Evolutionary conservation across 2,329 filamentous ascomycete species (phyloP).

Genomic region (Phyllosticta citriasiana): DNA sequence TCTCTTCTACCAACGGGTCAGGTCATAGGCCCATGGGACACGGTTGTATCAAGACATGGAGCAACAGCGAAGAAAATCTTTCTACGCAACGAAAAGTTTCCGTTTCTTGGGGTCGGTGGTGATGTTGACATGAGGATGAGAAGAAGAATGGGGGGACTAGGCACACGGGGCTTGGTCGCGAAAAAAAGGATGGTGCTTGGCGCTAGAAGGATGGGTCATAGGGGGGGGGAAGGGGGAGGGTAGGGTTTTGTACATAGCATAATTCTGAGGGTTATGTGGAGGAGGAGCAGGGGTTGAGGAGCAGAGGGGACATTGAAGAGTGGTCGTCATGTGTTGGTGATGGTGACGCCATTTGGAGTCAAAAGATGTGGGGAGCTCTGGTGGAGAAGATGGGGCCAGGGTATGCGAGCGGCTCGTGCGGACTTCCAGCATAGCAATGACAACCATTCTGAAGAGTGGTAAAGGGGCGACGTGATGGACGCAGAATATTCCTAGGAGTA

Average conservation of each 20-base stretch:
- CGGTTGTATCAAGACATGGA: background rate
- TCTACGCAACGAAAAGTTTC: conserved; percentile 3
- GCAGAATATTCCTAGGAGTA: background rate
- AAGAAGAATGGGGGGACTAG: background rate
- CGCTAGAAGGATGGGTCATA: conserved; percentile 2
- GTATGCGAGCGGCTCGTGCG: background rate
- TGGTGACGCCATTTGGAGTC: background rate
- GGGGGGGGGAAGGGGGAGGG: background rate
- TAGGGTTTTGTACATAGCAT: conserved; percentile 4
- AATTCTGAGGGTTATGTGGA: background rate
- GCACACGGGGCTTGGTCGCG: conserved; percentile 1
- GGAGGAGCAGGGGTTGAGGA: background rate
- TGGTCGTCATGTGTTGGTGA: background rate
- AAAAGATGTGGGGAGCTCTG: background rate
- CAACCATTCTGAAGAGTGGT: background rate
- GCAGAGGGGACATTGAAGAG: background rate
- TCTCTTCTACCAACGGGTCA: conserved; percentile 80
- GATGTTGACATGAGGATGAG: background rate
- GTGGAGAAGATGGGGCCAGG: background rate
- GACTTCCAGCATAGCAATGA: background rate
- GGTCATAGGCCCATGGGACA: conserved; percentile 13
- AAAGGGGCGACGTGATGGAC: background rate
- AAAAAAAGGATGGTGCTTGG: conserved; percentile 1
- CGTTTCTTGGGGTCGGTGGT: background rate
- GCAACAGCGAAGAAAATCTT: background rate